A percentile compares a stretch with the other conserved stretches of the same genome.
phyloP scores from a whole-genome alignment of 441 rosid genomes.

The Erodium moschatum region DNA sequence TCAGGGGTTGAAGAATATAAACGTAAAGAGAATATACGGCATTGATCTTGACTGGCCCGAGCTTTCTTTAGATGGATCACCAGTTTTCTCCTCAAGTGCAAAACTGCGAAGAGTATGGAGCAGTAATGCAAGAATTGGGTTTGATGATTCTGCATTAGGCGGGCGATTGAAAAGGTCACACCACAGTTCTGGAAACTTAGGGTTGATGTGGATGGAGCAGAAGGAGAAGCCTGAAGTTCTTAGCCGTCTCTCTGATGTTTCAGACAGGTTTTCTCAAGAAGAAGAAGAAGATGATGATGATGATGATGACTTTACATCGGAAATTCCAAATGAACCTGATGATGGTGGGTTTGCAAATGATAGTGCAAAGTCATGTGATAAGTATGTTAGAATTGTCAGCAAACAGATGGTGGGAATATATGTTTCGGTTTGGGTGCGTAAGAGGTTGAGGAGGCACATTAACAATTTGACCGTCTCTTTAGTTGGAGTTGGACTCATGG shows the following conservation, averaged over 20 bases:
- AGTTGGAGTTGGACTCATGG: conserved; percentile 98
- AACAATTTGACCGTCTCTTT: conserved; percentile 87
- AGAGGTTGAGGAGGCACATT: conserved; percentile 71
- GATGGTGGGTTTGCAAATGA: conserved; percentile 12
- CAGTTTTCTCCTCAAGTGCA: conserved; percentile 41
- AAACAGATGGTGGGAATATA: conserved; percentile 99
- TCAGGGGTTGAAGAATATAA: conserved; percentile 30
- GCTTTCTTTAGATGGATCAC: conserved; percentile 54
- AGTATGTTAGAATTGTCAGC: conserved; percentile 78
- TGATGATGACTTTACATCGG: conserved; percentile 25
- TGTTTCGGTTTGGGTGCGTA: conserved; percentile 82
- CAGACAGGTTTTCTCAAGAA: conserved; percentile 40
- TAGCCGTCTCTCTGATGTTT: conserved; percentile 29
- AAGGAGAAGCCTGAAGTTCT: conserved; percentile 36
- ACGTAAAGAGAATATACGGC: conserved; percentile 40
- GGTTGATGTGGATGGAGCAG: conserved; percentile 35
- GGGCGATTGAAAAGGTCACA: conserved; percentile 53
- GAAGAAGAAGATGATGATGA: conserved; percentile 23
- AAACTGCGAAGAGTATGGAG: conserved; percentile 61
- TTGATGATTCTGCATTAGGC: conserved; percentile 30
- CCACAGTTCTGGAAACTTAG: conserved; percentile 56
- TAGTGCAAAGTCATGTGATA: conserved; percentile 29
- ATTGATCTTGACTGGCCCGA: conserved; percentile 64
- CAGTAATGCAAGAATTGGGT: conserved; percentile 63
- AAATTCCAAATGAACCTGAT: conserved; percentile 26